Percentiles rank a stretch among this genome's conserved stretches.
phyloP scores from a whole-genome alignment of 2,329 filamentous ascomycete species.

The Xylariaceae sp. region DNA sequence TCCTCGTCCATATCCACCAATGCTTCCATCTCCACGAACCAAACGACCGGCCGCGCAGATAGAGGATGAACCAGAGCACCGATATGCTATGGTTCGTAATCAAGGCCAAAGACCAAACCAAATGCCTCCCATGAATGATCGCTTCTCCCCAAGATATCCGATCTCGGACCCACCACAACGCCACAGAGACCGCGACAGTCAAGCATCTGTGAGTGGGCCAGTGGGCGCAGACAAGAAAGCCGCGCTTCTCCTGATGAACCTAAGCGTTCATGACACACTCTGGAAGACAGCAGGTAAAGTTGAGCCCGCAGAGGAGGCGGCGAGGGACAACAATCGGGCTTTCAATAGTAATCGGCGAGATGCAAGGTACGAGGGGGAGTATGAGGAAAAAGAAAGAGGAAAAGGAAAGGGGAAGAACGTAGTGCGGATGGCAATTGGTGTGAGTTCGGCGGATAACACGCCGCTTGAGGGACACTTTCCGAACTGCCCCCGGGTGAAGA shows the following conservation, averaged over 20 bases:
- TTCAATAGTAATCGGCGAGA: not conserved
- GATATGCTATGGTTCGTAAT: not conserved
- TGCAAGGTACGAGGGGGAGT: not conserved
- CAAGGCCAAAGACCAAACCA: conserved; percentile 12
- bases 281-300: conserved; percentile 2
- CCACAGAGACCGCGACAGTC: conserved; percentile 14
- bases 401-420: not conserved
- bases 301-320: not conserved
- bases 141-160: no score
- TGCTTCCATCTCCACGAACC: conserved; percentile 4
- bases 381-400: not conserved
- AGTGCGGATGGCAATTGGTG: not conserved
- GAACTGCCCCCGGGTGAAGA: conserved; percentile 34
- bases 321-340: not conserved
- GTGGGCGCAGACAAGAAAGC: conserved; percentile 41
- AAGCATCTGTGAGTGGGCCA: not conserved
- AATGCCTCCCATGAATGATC: not conserved
- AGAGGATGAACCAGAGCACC: conserved; percentile 1
- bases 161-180: not conserved
- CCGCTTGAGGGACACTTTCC: conserved; percentile 24
- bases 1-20: not conserved
- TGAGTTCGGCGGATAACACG: conserved; percentile 18
- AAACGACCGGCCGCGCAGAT: conserved; percentile 30
- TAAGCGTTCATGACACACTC: conserved; percentile 38
- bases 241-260: conserved; percentile 45